Conservation (phyloP, 2,329 filamentous ascomycete species). For the Phyllachora maydis region DNA sequence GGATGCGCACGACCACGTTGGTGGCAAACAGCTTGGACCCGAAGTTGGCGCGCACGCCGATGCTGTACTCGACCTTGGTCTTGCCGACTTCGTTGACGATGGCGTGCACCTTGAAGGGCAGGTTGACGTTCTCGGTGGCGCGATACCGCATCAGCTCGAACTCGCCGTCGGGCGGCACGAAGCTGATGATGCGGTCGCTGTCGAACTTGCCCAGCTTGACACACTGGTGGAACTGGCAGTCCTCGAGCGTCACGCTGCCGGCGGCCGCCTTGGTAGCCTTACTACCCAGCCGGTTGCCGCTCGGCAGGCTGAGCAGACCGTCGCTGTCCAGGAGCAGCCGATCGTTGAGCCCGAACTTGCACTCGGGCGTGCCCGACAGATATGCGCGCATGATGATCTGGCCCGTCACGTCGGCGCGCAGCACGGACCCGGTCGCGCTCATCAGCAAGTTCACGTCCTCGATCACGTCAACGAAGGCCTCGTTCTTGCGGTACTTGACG, state of each 20-base stretch:
- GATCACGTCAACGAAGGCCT: constrained; percentile 97
- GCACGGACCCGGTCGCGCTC: constrained; percentile 89
- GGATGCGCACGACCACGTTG: constrained; percentile 85
- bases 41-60: constrained; percentile 93
- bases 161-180: constrained; percentile 90
- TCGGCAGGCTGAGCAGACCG: constrained; percentile 41
- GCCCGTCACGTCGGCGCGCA: constrained; percentile 88
- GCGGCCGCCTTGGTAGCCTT: constrained; percentile 92
- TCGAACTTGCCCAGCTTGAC: constrained; percentile 96
- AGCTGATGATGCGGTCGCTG: constrained; percentile 87
- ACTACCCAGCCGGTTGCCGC: constrained; percentile 57
- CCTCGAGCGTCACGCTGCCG: constrained; percentile 85
- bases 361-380: constrained; percentile 87
- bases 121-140: constrained; percentile 93
- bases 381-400: constrained; percentile 99
- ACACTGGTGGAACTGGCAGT: constrained; percentile 98
- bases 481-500: constrained; percentile 98
- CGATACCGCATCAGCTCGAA: constrained; percentile 99
- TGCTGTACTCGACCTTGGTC: constrained; percentile 96
- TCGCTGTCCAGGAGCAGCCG: constrained; percentile 74
- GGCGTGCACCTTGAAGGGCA: constrained; percentile 96
- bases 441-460: constrained; percentile 98
- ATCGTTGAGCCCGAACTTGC: constrained; percentile 97
- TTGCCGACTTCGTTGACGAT: constrained; percentile 96
- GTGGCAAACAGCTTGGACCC: constrained; percentile 91